A percentile compares a stretch with the other conserved stretches of the same genome.
These are phyloP conservation scores for Kingdonia uniflora DNA, from an alignment of 164 flowering plant genomes.

Conservation along the genomic window DNA sequence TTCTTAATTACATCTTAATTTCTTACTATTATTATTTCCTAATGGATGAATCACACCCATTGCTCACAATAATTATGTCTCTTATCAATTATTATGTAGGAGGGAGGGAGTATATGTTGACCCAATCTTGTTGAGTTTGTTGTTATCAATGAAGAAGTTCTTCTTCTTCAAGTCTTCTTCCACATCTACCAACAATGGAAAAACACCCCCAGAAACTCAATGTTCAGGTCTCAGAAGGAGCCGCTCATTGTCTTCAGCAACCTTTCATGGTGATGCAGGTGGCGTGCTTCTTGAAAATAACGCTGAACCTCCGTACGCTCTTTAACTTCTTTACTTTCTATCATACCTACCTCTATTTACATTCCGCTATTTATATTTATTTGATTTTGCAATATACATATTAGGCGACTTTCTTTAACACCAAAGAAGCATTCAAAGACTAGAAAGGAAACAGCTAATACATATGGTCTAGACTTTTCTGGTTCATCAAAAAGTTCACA, in stretches of 20 bases:
- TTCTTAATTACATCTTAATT: no score
- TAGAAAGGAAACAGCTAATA: constrained; percentile 15
- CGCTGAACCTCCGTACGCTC: constrained; percentile 16
- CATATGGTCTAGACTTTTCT: constrained; percentile 24
- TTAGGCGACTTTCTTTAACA: constrained; percentile 29
- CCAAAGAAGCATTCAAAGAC: constrained; percentile 40
- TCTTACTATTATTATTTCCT: no score
- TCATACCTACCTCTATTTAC: constrained; percentile 11
- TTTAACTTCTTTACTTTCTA: constrained; percentile 35
- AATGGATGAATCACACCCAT: no score
- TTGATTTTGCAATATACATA: constrained; percentile 6
- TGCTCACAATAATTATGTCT: no score
- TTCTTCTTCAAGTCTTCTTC: constrained; percentile 63
- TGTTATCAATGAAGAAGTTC: constrained; percentile 61
- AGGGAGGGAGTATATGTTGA: no score
- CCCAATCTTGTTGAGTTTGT: no score
- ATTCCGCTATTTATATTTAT: constrained; percentile 10
- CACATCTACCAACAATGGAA: constrained; percentile 29
- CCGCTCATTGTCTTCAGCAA: constrained; percentile 63
- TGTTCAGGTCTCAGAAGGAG: constrained; percentile 56
- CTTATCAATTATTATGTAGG: no score
- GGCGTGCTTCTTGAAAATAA: constrained; percentile 21
- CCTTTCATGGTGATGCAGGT: constrained; percentile 22
- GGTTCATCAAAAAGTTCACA: constrained; percentile 23
- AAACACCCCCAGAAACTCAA: constrained; percentile 15